phyloP scores from a whole-genome alignment of 768 basidiomycete genomes.

The Suillus cothurnatus region DNA sequence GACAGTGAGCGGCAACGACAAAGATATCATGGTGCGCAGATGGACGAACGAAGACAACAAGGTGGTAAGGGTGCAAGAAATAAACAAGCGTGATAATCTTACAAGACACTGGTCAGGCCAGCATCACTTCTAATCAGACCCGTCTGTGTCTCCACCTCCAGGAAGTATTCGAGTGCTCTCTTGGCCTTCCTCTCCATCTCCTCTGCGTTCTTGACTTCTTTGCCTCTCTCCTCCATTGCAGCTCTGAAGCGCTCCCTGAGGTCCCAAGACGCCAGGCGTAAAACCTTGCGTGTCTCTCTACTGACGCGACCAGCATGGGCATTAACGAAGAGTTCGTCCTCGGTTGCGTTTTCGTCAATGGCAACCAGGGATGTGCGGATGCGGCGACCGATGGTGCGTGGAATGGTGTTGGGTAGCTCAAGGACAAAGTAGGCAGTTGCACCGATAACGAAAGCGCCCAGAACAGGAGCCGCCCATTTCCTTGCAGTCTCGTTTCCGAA shows the following conservation, averaged over 20 bases:
- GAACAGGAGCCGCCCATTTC: slow-evolving; percentile 85
- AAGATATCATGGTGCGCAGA: background rate
- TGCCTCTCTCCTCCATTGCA: slow-evolving; percentile 77
- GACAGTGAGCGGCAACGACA: slow-evolving; percentile 3
- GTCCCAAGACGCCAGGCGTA: slow-evolving; percentile 91
- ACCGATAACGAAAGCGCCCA: slow-evolving; percentile 77
- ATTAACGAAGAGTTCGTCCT: slow-evolving; percentile 63
- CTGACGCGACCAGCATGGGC: slow-evolving; percentile 70
- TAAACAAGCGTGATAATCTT: slow-evolving; percentile 6
- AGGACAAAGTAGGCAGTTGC: slow-evolving; percentile 78
- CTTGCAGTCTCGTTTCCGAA: slow-evolving; percentile 78
- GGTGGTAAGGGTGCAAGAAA: slow-evolving; percentile 1
- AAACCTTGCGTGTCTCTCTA: slow-evolving; percentile 90
- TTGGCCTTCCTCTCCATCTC: slow-evolving; percentile 69
- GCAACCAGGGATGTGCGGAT: slow-evolving; percentile 65
- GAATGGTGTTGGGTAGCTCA: slow-evolving; percentile 87
- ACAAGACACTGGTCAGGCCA: slow-evolving; percentile 20
- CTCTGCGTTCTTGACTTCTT: slow-evolving; percentile 78
- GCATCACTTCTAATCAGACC: slow-evolving; percentile 35
- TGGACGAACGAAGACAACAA: background rate
- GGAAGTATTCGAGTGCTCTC: slow-evolving; percentile 76
- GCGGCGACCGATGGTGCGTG: slow-evolving; percentile 85
- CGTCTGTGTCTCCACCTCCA: slow-evolving; percentile 49
- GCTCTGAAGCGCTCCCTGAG: slow-evolving; percentile 76
- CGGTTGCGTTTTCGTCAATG: slow-evolving; percentile 46